phyloP scores from a whole-genome alignment of 768 basidiomycete genomes.

The Hydnum rufescens region DNA sequence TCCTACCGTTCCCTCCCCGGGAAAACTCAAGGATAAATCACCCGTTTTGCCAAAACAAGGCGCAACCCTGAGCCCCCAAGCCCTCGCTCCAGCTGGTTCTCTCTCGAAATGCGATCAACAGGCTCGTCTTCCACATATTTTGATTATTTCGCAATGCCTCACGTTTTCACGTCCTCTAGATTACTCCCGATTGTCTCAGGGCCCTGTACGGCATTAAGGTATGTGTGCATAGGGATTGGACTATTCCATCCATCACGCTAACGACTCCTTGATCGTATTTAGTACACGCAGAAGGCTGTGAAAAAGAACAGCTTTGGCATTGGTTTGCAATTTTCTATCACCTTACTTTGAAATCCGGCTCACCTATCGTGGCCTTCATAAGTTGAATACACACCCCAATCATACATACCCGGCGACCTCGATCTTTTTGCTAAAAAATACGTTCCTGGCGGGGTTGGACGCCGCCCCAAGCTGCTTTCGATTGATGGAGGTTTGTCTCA shows the following conservation, averaged over 20 bases:
- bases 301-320: no score
- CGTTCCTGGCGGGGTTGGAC: slow-evolving; percentile 22
- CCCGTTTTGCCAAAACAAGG: background rate
- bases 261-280: background rate
- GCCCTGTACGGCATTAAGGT: slow-evolving; percentile 7
- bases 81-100: background rate
- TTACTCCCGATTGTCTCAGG: background rate
- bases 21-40: background rate
- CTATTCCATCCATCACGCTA: slow-evolving; percentile 16
- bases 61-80: background rate
- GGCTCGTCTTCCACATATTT: no score
- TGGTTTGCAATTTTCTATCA: slow-evolving; percentile 2
- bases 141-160: no score
- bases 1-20: background rate
- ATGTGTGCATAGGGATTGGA: no score
- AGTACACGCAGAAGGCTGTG: background rate
- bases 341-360: slow-evolving; percentile 10
- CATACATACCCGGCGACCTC: slow-evolving; percentile 25
- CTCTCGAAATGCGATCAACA: background rate
- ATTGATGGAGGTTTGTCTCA: slow-evolving; percentile 12
- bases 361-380: slow-evolving; percentile 20
- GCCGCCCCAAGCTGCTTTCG: slow-evolving; percentile 19
- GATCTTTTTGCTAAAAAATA: slow-evolving; percentile 17
- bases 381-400: slow-evolving; percentile 31
- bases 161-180: no score